Base-by-base conservation (phyloP, 176 grass and related monocot genomes). In the Microstegium vimineum region DNA sequence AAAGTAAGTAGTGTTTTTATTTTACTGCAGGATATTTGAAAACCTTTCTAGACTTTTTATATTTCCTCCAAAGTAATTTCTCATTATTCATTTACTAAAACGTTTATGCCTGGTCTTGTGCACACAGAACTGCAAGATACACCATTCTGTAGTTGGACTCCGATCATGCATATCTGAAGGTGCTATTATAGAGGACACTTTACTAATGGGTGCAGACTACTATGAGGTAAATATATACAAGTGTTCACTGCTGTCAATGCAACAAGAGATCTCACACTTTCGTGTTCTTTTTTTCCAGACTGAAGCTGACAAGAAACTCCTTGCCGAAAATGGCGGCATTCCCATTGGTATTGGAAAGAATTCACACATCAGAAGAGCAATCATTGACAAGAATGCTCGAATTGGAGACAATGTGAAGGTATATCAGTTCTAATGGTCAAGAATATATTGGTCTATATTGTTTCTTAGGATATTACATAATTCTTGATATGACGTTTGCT, bases 321-420 rank as follows among this genome's bases (percentile, higher is more conserved):
- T 94, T 47, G 66, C 87, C 57, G 84, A 82, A 69, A 93, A 90
- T 59, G 97, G 97, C 47, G 85, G 89, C 17, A 89, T 99, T 69
- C 91, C 97, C 38, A 99, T 99, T 78, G 97, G 97, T 63, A 96
- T 96, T 38, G 93, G 93, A 69, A 96, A 89, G 71, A 90, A 96
- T 80, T 86, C 85, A 64, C 93, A 99, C 42, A 83, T 99, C 63
- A 99, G 76, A 90, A 85, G 87, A 83, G 97, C 97, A 51, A 99
- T 99, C 34, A 99, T 99, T 78, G 97, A 99, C 79, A 99, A 99
- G 88, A 99, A 99, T 81, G 93, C 97, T 70, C 91, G 97, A 46
- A 96, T 99, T 72, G 97, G 97, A 69, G 97, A 99, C 14, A 93
- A 95, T 81, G 97, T 99, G 56, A 85, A 90, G 86, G 97, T 99